Base-by-base conservation (phyloP, 169 alveolate species). In the Plasmodium chabaudi region DNA sequence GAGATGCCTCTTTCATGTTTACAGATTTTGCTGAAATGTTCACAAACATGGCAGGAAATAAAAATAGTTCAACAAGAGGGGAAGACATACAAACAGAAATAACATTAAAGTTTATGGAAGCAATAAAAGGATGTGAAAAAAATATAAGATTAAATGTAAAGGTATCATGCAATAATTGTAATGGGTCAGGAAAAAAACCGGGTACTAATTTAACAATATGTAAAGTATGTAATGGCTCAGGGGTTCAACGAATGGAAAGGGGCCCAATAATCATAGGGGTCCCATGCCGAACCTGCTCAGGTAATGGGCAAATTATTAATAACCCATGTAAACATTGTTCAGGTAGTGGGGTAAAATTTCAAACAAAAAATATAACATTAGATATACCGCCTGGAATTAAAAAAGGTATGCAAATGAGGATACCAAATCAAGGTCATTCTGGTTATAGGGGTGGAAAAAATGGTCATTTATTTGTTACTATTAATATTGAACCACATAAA, bases 21-120 rank as follows among this genome's bases (percentile, higher is more conserved):
- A 91, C 96, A n/a, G 96, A 95, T 79, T 87, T 95, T 72, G 97
- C 96, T 21, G 97, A 95, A 34, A 92, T 94, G 95, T 95, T 95
- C 60, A 88, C 93, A 17, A 88, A 94, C 64, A 93, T 94, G 96
- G 95, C 96, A 12, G 91, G 95, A 12, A 89, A 70, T 23, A 92
- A 77, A 23, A 94, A 89, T 15, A 93, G 93, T 3, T 87, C 88
- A 59, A 59, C 94, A n/a, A 69, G 96, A 51, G 96, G 96, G 49
- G 96, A 94, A 49, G 96, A 94, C 71, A 92, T 94, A 5, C 96
- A 94, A 94, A 91, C 94, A 7, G 94, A 93, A 46, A 87, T 95
- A n/a, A 87, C 95, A 4, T 82, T 94, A 25, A 92, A 94, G 55
- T 93, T 96, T 87, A 94, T 96, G 96, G 98, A 96, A 17, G 96